Conservation (phyloP, 1,284 basidiomycete species). For the Acaromyces ingoldii region DNA sequence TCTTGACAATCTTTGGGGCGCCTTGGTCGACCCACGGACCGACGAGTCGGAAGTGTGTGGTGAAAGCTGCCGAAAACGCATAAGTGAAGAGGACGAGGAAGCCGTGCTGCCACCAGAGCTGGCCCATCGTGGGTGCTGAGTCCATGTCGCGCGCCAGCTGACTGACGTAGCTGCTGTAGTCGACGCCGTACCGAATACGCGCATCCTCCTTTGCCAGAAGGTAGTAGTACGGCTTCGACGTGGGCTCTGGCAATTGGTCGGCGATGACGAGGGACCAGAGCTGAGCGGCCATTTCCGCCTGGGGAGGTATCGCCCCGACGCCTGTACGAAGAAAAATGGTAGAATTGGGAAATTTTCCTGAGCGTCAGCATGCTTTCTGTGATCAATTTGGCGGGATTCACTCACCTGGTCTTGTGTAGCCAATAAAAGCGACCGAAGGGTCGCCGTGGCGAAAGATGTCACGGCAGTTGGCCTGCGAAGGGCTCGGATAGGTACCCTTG, state of each 20-base stretch:
- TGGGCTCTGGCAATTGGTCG: constrained; percentile 55
- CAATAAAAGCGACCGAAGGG: constrained; percentile 59
- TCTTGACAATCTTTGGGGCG: constrained; percentile 55
- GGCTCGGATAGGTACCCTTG: constrained; percentile 55
- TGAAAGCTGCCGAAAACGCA: constrained; percentile 63
- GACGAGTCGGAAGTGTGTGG: constrained; percentile 61
- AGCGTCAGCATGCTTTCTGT: no score
- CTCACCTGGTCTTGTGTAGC: constrained; percentile 1
- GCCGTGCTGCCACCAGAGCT: constrained; percentile 59
- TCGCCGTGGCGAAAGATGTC: constrained; percentile 59
- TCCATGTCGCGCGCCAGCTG: constrained; percentile 64
- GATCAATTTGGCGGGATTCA: no score
- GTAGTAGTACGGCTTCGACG: constrained; percentile 59
- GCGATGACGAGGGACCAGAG: constrained; percentile 61
- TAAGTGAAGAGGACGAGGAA: constrained; percentile 60
- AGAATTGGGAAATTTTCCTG: no score
- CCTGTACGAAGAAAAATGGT: constrained; percentile 58
- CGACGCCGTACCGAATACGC: constrained; percentile 63
- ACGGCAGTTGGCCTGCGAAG: constrained; percentile 58
- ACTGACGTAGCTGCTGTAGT: constrained; percentile 60
- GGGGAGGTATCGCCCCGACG: constrained; percentile 63
- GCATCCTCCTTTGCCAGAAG: constrained; percentile 59
- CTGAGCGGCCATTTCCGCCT: constrained; percentile 64
- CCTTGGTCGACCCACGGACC: constrained; percentile 57
- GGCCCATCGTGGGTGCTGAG: constrained; percentile 57